Percentiles rank a stretch among this genome's conserved stretches.
phyloP scores from a whole-genome alignment of 371 early-diverging fungal species.

The Zancudomyces culisetae region DNA sequence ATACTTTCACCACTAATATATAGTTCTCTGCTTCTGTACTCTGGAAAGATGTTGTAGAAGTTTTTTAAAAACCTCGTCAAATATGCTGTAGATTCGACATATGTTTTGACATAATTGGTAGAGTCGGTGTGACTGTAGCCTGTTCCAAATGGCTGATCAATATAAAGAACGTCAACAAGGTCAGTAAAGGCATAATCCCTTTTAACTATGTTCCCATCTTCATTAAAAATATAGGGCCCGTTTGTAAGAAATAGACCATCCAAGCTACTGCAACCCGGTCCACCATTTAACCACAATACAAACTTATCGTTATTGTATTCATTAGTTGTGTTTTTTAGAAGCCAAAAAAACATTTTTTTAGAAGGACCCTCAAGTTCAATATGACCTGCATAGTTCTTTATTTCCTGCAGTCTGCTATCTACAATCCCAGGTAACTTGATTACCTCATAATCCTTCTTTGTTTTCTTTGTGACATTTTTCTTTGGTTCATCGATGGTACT shows the following conservation, averaged over 20 bases:
- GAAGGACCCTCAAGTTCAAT: background rate
- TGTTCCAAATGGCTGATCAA: constrained; percentile 33
- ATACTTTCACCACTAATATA: constrained; percentile 30
- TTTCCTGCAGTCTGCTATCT: background rate
- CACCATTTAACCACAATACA: constrained; percentile 30
- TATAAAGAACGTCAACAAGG: constrained; percentile 27
- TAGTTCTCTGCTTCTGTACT: constrained; percentile 16
- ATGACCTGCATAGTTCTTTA: background rate
- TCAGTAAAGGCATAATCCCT: constrained; percentile 15
- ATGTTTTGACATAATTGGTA: constrained; percentile 7
- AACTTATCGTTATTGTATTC: constrained; percentile 18
- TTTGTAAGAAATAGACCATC: constrained; percentile 30
- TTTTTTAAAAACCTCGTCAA: constrained; percentile 19
- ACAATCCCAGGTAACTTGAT: background rate
- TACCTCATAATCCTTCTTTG: background rate
- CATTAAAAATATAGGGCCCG: constrained; percentile 24
- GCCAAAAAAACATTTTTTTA: constrained; percentile 26
- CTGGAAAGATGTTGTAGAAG: constrained; percentile 26
- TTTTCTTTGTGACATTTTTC: too few relatives aligned
- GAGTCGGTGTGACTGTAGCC: constrained; percentile 19
- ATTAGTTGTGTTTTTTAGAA: constrained; percentile 22
- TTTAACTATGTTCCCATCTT: constrained; percentile 9
- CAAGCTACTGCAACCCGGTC: constrained; percentile 29
- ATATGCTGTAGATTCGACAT: constrained; percentile 8
- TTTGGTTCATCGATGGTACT: too few relatives aligned